Base-by-base conservation (phyloP, 164 flowering plant genomes). In the Pachysandra terminalis region DNA sequence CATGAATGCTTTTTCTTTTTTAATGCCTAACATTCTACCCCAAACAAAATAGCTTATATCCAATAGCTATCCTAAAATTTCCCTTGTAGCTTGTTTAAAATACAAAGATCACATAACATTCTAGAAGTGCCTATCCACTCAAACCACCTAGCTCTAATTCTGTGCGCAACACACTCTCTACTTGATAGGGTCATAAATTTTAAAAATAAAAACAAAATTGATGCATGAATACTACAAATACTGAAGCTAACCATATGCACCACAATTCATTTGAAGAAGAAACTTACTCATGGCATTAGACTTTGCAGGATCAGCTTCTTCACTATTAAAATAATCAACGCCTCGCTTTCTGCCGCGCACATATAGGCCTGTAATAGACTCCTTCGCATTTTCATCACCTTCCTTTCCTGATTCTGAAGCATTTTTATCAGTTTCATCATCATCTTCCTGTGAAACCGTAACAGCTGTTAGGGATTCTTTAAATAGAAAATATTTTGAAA, bases 211-310 rank as follows among this genome's bases (percentile, higher is more conserved):
- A 32, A 32, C 37, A 3, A 32, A 32, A 3, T 57, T 24, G 19
- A 24, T 15, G 26, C 17, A 27, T 27, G 26, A 16, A 25, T 27
- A 58, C 17, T 16, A 58, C 3, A 27, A n/a, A 55, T 6, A 23
- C 0, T 1, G 2, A 19, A 55, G 12, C 2, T 9, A 21, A 55
- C 5, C 9, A 24, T n/a, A 55, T 22, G 9, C 21, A 0, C 0
- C 24, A 8, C 1, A 4, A 56, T 23, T 1, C 24, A 56, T 22
- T 22, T 54, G 67, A 59, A 59, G 48, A 70, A 28, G 23, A 63
- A 41, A 76, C 89, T 80, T 83, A 92, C 99, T 84, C 90, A 88
- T 72, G 37, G 98, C 97, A 83, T 85, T 79, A 7, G 93, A 80
- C 79, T 85, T 85, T 63, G 72, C 64, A 56, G 92, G 99, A 73